phyloP scores from a whole-genome alignment of 2,329 filamentous ascomycete genomes.

The Aspergillus quadrilineatus region DNA sequence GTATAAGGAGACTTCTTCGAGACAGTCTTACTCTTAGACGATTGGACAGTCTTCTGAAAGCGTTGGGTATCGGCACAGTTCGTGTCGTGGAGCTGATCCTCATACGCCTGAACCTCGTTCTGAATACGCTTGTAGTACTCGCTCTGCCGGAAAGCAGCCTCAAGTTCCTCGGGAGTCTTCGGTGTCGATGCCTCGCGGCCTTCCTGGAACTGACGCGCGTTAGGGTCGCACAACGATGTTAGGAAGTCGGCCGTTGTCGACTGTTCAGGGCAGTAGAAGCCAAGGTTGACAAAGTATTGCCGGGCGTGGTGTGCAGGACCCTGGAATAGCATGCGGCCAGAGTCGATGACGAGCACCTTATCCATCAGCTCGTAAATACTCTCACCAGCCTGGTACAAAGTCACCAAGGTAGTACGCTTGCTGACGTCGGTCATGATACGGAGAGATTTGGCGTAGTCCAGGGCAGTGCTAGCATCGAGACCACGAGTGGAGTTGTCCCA shows the following conservation, averaged over 20 bases:
- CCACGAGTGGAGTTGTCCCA: slow-evolving; percentile 82
- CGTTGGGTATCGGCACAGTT: slow-evolving; percentile 61
- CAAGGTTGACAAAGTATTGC: slow-evolving; percentile 65
- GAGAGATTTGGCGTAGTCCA: slow-evolving; percentile 71
- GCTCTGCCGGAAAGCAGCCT: slow-evolving; percentile 65
- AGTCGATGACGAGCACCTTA: slow-evolving; percentile 75
- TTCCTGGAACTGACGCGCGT: slow-evolving; percentile 65
- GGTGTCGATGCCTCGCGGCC: slow-evolving; percentile 67
- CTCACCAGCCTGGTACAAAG: slow-evolving; percentile 70
- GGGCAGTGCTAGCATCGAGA: slow-evolving; percentile 74
- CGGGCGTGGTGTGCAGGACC: slow-evolving; percentile 61
- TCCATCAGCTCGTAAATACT: slow-evolving; percentile 73
- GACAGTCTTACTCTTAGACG: slow-evolving; percentile 64
- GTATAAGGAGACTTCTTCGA: slow-evolving; percentile 73
- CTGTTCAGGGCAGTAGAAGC: slow-evolving; percentile 59
- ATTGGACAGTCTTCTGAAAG: slow-evolving; percentile 65
- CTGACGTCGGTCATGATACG: slow-evolving; percentile 74
- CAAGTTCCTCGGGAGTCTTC: slow-evolving; percentile 67
- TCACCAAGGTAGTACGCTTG: slow-evolving; percentile 68
- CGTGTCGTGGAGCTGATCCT: slow-evolving; percentile 56
- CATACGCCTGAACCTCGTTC: slow-evolving; percentile 62
- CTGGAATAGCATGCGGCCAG: slow-evolving; percentile 67
- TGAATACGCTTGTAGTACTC: slow-evolving; percentile 60
- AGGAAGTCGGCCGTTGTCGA: slow-evolving; percentile 75
- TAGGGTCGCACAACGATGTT: slow-evolving; percentile 71